phyloP scores from a whole-genome alignment of 768 basidiomycete genomes.

The Lactarius psammicola region DNA sequence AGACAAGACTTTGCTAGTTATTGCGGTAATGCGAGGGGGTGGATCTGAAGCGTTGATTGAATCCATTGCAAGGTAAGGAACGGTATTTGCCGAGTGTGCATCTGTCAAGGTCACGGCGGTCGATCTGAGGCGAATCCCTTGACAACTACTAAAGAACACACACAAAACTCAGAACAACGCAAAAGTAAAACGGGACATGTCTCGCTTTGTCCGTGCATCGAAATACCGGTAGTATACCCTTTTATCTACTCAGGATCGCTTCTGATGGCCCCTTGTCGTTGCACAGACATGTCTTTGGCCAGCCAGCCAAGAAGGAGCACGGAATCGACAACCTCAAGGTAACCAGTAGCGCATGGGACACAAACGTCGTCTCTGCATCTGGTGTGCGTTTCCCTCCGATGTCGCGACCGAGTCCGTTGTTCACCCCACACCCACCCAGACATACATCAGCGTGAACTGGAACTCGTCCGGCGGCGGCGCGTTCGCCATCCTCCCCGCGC shows the following conservation, averaged over 20 bases:
- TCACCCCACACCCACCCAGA: slow-evolving; percentile 24
- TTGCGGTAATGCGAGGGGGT: slow-evolving; percentile 19
- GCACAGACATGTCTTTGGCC: slow-evolving; percentile 86
- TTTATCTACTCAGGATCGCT: slow-evolving; percentile 13
- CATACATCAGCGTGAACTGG: slow-evolving; percentile 92
- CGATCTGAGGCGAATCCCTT: not conserved
- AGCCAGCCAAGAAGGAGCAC: slow-evolving; percentile 81
- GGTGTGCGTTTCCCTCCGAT: slow-evolving; percentile 48
- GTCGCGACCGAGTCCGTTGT: not conserved
- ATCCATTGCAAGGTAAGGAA: not conserved
- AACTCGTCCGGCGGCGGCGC: slow-evolving; percentile 90
- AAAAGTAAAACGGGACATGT: slow-evolving; percentile 47
- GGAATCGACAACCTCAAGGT: slow-evolving; percentile 81
- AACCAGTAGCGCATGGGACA: slow-evolving; percentile 93
- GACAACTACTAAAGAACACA: slow-evolving; percentile 1
- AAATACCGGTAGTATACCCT: slow-evolving; percentile 69
- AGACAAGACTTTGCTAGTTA: slow-evolving; percentile 29
- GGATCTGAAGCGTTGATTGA: slow-evolving; percentile 31
- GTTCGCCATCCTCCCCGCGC: slow-evolving; percentile 89
- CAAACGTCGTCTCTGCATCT: slow-evolving; percentile 85
- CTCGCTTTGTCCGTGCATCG: slow-evolving; percentile 80
- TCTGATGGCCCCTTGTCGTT: slow-evolving; percentile 4
- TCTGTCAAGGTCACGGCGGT: not conserved
- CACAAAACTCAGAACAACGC: not conserved
- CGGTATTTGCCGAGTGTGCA: slow-evolving; percentile 15